Evolutionary conservation across 1,284 basidiomycete genomes (phyloP).

Genomic region (Puccinia hordei): DNA sequence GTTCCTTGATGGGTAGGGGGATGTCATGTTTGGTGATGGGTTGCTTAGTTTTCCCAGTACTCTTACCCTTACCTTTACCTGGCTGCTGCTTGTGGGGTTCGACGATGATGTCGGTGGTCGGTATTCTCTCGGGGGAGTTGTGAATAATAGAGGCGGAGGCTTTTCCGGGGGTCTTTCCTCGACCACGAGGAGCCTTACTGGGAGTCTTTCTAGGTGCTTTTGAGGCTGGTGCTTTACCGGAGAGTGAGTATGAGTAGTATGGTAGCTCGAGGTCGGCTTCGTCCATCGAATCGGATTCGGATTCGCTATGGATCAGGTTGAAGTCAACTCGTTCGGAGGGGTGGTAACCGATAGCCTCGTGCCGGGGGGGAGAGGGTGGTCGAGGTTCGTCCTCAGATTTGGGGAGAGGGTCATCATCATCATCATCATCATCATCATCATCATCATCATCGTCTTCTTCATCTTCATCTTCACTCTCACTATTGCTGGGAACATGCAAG

Average conservation of each 20-base stretch:
- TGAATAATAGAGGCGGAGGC: not conserved
- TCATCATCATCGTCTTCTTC: slow-evolving; percentile 52
- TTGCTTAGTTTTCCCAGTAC: slow-evolving; percentile 20
- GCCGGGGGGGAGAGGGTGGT: slow-evolving; percentile 35
- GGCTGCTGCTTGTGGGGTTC: not conserved
- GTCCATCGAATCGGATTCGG: slow-evolving; percentile 36
- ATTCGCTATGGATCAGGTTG: slow-evolving; percentile 25
- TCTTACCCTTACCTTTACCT: slow-evolving; percentile 25
- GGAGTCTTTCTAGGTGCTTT: slow-evolving; percentile 45
- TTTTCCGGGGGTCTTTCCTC: slow-evolving; percentile 27
- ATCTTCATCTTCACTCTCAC: slow-evolving; percentile 35
- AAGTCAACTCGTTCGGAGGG: not conserved
- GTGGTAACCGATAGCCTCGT: slow-evolving; percentile 2
- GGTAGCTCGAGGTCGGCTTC: slow-evolving; percentile 34
- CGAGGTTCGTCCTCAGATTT: slow-evolving; percentile 47
- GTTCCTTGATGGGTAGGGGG: slow-evolving; percentile 23
- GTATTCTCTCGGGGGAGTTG: not conserved
- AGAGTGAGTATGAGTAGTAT: not conserved
- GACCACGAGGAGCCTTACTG: slow-evolving; percentile 2
- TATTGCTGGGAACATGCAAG: not conserved
- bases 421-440: slow-evolving; percentile 37
- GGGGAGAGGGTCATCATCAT: slow-evolving; percentile 16
- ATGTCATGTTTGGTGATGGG: not conserved
- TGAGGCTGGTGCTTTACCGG: slow-evolving; percentile 30
- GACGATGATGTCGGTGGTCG: not conserved